phyloP scores from a whole-genome alignment of 1,284 basidiomycete species.

The Takashimella tepidaria region DNA sequence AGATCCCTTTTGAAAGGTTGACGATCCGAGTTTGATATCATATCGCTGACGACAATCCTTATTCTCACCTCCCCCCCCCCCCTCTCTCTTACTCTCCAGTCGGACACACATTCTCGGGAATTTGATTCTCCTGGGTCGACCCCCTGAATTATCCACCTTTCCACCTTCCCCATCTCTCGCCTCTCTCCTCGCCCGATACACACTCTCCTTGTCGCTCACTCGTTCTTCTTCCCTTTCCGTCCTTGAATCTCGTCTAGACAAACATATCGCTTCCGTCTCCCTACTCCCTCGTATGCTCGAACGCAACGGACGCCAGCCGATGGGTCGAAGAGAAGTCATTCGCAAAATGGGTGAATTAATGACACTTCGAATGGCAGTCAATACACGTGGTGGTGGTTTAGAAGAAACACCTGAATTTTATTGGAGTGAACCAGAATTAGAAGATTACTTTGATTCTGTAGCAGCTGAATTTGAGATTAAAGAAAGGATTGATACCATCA shows the following conservation, averaged over 20 bases:
- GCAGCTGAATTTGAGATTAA: slow-evolving; percentile 76
- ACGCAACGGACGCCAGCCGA: slow-evolving; percentile 71
- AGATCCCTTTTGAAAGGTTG: no score
- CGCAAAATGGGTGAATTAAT: slow-evolving; percentile 82
- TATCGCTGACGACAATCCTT: no score
- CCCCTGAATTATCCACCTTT: slow-evolving; percentile 50
- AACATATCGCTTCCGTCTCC: slow-evolving; percentile 74
- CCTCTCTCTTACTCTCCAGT: slow-evolving; percentile 52
- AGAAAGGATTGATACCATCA: slow-evolving; percentile 68
- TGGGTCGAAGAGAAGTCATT: slow-evolving; percentile 70
- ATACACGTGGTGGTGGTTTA: slow-evolving; percentile 80
- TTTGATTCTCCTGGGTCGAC: slow-evolving; percentile 76
- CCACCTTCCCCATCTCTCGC: slow-evolving; percentile 42
- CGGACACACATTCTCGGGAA: slow-evolving; percentile 79
- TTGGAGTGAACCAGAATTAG: slow-evolving; percentile 83
- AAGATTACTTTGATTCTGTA: slow-evolving; percentile 77
- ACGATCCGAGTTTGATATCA: no score
- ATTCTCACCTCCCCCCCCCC: no score
- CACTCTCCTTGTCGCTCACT: slow-evolving; percentile 81
- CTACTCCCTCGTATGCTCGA: slow-evolving; percentile 67
- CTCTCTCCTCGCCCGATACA: slow-evolving; percentile 72
- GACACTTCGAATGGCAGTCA: slow-evolving; percentile 80
- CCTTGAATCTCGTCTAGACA: slow-evolving; percentile 72
- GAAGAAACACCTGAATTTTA: slow-evolving; percentile 79
- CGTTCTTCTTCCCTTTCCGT: slow-evolving; percentile 78